A percentile compares a stretch with the other conserved stretches of the same genome.
phyloP scores from a whole-genome alignment of 169 alveolate species.

The Prorocentrum cordatum region DNA sequence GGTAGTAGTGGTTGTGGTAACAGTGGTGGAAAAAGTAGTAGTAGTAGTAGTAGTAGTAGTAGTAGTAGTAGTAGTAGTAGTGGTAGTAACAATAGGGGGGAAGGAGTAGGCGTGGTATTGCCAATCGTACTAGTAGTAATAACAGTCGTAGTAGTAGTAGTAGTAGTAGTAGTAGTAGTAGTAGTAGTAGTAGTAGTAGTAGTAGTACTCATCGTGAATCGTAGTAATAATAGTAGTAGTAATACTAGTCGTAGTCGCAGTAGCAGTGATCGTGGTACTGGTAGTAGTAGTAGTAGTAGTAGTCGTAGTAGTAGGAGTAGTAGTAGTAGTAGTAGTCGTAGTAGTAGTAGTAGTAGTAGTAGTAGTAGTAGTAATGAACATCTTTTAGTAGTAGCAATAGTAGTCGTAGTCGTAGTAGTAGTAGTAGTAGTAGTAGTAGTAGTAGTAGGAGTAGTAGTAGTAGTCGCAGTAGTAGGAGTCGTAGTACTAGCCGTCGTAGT shows the following conservation, averaged over 20 bases:
- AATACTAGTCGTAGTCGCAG: background rate
- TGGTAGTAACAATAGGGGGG: too few species aligned
- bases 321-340: background rate
- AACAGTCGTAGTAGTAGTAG: background rate
- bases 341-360: background rate
- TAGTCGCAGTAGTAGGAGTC: background rate
- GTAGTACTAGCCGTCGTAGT: background rate
- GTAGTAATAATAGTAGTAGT: background rate
- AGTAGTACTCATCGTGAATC: background rate
- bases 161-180: background rate
- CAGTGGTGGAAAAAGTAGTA: background rate
- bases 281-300: background rate
- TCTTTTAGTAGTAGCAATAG: background rate
- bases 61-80: too few species aligned
- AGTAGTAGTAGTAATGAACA: background rate
- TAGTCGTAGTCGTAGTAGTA: background rate
- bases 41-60: background rate
- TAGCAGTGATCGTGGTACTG: background rate
- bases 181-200: background rate
- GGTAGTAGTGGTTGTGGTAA: background rate
- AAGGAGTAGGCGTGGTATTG: background rate
- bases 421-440: background rate
- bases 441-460: background rate
- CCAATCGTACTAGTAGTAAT: background rate
- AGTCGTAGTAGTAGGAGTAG: background rate